Base-by-base conservation (phyloP, 106 monocot species). In the Narthecium ossifragum region DNA sequence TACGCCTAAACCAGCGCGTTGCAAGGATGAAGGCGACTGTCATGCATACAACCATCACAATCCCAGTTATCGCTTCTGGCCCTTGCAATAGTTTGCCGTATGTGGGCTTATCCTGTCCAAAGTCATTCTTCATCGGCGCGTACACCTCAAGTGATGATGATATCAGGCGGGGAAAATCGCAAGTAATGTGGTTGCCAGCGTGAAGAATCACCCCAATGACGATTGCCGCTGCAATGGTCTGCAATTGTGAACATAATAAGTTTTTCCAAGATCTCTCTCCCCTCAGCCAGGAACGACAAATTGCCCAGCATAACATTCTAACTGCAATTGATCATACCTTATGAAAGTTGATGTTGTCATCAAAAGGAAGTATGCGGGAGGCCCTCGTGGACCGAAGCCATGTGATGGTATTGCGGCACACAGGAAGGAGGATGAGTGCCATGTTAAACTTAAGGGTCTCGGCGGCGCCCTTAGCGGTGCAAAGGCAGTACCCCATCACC, bases 321-420 rank as follows among this genome's bases (percentile, higher is more conserved):
- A 17, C 7, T 22, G 9, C 25, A 20, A 6, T 24, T 8, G 8
- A 2, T 48, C 72, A 24, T 20, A 92, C 92, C 92, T 93, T 93
- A 66, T 93, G 92, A 60, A 93, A 93, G 73, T 93, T 93, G 69
- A 93, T 93, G 67, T 85, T 88, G 65, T 93, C 92, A 51, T 93
- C 88, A 49, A 93, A 88, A 0, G 92, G 88, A 8, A 88, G 30
- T 8, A 37, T 43, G 2, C 71, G 70, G 15, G 73, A 54, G 30
- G 78, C 53, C 28, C 70, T 65, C 47, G 92, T 93, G 15, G 68
- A 70, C 8, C 92, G 63, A 12, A 93, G 74, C 79, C 85, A 93
- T 4, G 92, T 93, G 38, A 93, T 93, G 34, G 85, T 85, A 62
- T 93, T 93, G 15, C 92, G 84, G 59, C 92, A 85, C 10, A 93